Evolutionary conservation across 1,284 basidiomycete species (phyloP).

Genomic region (Melampsora americana): DNA sequence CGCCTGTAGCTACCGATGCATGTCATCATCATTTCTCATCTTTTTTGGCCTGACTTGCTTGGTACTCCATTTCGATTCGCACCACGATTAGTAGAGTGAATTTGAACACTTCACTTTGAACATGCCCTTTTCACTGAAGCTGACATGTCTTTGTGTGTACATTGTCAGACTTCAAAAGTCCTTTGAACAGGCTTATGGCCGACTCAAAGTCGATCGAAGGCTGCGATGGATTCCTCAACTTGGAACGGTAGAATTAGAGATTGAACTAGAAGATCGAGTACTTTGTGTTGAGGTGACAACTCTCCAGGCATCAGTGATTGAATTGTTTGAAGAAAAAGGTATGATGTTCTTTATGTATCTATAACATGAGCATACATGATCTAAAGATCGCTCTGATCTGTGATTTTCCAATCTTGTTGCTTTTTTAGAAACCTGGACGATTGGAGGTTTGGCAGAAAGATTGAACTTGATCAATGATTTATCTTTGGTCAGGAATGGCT

Average conservation of each 20-base stretch:
- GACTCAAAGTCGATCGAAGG: conserved; percentile 83
- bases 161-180: conserved; percentile 64
- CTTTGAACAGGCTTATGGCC: conserved; percentile 71
- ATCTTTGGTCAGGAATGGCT: conserved; percentile 65
- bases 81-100: conserved; percentile 28
- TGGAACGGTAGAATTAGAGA: conserved; percentile 71
- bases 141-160: not conserved
- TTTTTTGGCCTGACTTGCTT: conserved; percentile 73
- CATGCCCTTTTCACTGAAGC: not conserved
- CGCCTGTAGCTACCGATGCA: conserved; percentile 65
- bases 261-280: conserved; percentile 74
- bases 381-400: too few relatives aligned
- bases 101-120: not conserved
- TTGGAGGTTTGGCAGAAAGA: conserved; percentile 64
- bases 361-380: not conserved
- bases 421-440: conserved; percentile 65
- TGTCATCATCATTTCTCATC: conserved; percentile 80
- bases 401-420: too few relatives aligned
- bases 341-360: conserved; percentile 45
- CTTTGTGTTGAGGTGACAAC: conserved; percentile 74
- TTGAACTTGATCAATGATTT: conserved; percentile 65
- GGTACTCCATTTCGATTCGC: conserved; percentile 21
- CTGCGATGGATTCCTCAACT: conserved; percentile 80
- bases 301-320: conserved; percentile 81
- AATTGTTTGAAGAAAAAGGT: conserved; percentile 74